Percentiles rank a stretch among this genome's conserved stretches.
Conservation (phyloP, 805 yeast genomes). For the Hermanozyma aechmeae region DNA sequence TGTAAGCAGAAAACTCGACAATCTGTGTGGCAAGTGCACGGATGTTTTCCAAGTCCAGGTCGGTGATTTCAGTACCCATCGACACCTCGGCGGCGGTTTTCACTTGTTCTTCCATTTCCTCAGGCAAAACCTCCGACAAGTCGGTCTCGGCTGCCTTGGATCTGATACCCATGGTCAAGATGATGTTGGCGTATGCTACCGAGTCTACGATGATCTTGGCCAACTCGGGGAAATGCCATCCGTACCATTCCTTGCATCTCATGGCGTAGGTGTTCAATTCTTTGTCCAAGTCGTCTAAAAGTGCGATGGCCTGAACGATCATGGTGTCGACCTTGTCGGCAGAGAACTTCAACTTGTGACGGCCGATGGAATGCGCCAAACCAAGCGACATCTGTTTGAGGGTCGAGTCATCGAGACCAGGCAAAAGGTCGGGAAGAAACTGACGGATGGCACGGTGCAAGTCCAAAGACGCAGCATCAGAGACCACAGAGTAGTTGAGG, state of each 20-base stretch:
- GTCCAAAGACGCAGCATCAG: constrained; percentile 93
- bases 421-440: constrained; percentile 85
- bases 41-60: constrained; percentile 79
- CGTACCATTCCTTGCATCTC: constrained; percentile 99
- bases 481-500: constrained; percentile 75
- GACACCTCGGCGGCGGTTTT: constrained; percentile 97
- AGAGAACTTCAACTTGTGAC: constrained; percentile 94
- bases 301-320: constrained; percentile 98
- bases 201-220: constrained; percentile 95
- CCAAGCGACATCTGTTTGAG: constrained; percentile 94
- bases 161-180: constrained; percentile 89
- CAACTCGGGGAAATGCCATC: constrained; percentile 99
- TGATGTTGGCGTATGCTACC: constrained; percentile 91
- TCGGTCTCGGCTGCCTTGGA: constrained; percentile 86
- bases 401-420: constrained; percentile 82
- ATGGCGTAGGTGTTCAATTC: constrained; percentile 97
- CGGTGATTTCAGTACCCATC: constrained; percentile 99
- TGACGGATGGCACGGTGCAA: constrained; percentile 93
- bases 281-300: constrained; percentile 93
- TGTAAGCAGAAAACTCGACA: constrained; percentile 90
- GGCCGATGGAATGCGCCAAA: constrained; percentile 96
- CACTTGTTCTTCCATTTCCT: constrained; percentile 46
- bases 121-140: constrained; percentile 43
- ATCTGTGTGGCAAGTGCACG: constrained; percentile 90
- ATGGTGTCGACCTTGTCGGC: constrained; percentile 98